A percentile compares a stretch with the other conserved stretches of the same genome.
Conservation (phyloP, 331 rosid species). For the Arachis monticola region DNA sequence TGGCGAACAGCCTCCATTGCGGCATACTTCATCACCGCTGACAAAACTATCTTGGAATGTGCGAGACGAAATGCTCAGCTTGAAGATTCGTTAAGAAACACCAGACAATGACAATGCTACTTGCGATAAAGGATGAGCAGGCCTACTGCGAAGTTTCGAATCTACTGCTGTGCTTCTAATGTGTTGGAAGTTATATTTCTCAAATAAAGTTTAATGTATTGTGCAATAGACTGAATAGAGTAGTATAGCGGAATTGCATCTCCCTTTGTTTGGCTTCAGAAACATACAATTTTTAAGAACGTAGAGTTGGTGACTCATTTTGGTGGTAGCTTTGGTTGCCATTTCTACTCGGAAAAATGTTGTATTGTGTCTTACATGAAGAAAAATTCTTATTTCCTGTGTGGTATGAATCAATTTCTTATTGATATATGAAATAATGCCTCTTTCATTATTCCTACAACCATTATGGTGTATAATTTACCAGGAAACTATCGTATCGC, state of each 20-base stretch:
- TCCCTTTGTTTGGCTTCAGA: neutral
- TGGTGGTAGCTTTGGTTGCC: slow-evolving; percentile 15
- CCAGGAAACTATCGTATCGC: too few relatives aligned
- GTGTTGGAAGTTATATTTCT: slow-evolving; percentile 24
- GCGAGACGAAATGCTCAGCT: slow-evolving; percentile 76
- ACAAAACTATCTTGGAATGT: slow-evolving; percentile 79
- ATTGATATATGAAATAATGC: too few relatives aligned
- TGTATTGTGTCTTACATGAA: too few relatives aligned
- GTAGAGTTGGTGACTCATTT: neutral
- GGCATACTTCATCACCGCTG: slow-evolving; percentile 75
- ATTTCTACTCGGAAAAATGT: neutral
- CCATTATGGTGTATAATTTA: too few relatives aligned
- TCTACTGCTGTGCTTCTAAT: slow-evolving; percentile 11
- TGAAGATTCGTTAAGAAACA: slow-evolving; percentile 57
- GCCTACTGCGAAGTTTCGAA: slow-evolving; percentile 21
- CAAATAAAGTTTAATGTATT: slow-evolving; percentile 10
- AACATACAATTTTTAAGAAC: neutral
- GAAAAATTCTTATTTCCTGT: too few relatives aligned
- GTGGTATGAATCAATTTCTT: too few relatives aligned
- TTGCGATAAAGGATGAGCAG: slow-evolving; percentile 2
- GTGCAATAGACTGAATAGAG: neutral
- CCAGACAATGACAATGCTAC: slow-evolving; percentile 18
- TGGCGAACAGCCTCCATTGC: slow-evolving; percentile 76
- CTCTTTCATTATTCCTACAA: too few relatives aligned
- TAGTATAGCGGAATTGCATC: neutral